A percentile compares a stretch with the other conserved stretches of the same genome.
Conservation (phyloP, 306 rosid species). For the Citrullus mucosospermus region DNA sequence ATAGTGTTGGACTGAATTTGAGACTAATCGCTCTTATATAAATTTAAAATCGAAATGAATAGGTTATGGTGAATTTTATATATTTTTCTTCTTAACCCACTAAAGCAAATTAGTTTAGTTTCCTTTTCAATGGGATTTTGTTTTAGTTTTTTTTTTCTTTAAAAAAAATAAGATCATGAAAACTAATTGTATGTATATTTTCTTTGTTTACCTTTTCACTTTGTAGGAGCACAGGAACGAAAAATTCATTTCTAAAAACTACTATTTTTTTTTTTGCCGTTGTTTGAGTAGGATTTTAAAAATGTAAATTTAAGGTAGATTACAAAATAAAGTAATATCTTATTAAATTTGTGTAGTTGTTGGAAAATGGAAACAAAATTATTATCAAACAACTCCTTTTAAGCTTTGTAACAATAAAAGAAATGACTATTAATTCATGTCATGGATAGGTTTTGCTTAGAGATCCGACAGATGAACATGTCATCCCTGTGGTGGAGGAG, state of each 20-base stretch:
- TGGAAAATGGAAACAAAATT: neutral
- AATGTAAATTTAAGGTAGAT: neutral
- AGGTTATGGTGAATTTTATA: neutral
- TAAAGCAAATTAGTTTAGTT: neutral
- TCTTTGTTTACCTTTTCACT: neutral
- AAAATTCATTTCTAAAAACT: neutral
- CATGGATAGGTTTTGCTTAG: constrained; percentile 61
- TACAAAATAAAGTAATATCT: neutral
- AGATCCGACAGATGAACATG: constrained; percentile 68
- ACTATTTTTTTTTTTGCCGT: neutral
- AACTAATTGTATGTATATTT: neutral
- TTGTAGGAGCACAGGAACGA: neutral
- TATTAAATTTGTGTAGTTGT: neutral
- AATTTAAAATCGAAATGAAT: neutral
- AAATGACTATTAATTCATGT: neutral
- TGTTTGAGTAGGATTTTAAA: neutral
- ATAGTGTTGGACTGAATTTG: neutral
- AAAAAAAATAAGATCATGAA: neutral
- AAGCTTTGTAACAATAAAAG: neutral
- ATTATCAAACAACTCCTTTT: neutral
- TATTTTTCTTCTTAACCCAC: neutral
- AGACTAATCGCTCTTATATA: neutral
- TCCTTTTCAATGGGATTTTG: neutral
- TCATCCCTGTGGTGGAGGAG: constrained; percentile 82
- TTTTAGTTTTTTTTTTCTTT: neutral